Evolutionary conservation across 768 basidiomycete genomes (phyloP), one percentile per base, ranked within the genome.

Genomic region (Mycena epipterygia): DNA sequence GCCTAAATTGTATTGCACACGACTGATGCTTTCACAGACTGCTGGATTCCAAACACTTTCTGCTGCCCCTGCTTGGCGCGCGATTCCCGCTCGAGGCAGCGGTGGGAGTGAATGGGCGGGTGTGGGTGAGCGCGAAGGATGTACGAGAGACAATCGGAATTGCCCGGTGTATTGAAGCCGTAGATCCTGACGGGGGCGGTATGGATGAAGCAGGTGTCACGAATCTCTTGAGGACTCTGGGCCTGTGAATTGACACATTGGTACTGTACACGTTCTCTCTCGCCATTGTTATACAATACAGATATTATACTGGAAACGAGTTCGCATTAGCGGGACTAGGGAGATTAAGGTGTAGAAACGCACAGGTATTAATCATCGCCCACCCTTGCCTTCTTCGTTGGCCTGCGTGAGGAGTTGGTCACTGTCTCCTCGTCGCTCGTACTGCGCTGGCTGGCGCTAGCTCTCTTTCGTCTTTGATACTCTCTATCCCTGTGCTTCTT

Each of bases 51-150:
- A 90, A 88, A 58, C 91, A 96, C 79, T 96, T 95, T 76, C 83
- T 98, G 13, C 85, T 99, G 5, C 91, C 94, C 7, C 79, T 93
- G 2, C 86, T 98, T 27, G 96, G 96, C 7, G 85, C 90, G 13
- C 87, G 87, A 42, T 95, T 97, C 76, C 94, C 95, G 11, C 87
- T 98, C 53, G 97, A 99, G 76, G 89, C 86, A 2, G 97, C 96
- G 2, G 90, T 96, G 2, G 98, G 98, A 0, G 84, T 94, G 79
- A 99, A 99, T 77, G 97, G 97, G 2, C 89, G 93, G 48, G 89
- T 98, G 21, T 99, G 97, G 97, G 80, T 98, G 73, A 93, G 86
- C 67, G 84, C 95, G 9, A 91, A 91, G 73, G 91, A 94, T 48
- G 81, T 87, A 14, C 89, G 87, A 73, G 90, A 94, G 75, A 92